These are phyloP conservation scores for Talaromyces adpressus DNA, from an alignment of 495 filamentous ascomycete genomes.

Conservation along the genomic window DNA sequence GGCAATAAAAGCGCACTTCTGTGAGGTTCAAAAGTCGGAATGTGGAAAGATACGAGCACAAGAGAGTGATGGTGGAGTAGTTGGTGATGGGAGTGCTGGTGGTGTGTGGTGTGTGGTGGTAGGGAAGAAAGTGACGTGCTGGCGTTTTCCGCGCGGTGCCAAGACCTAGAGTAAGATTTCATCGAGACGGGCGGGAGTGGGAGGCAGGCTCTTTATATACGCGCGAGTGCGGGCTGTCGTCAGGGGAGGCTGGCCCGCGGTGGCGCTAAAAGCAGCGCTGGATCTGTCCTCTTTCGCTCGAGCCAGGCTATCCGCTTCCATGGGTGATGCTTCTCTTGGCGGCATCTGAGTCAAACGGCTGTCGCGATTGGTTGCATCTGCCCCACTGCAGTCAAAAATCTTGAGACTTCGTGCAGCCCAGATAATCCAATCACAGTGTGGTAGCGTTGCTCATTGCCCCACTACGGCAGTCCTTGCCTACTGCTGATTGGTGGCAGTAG, in stretches of 20 bases:
- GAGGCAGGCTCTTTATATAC: conserved; percentile 43
- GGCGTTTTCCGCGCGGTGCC: conserved; percentile 36
- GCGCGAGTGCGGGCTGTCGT: conserved; percentile 19
- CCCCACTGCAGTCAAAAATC: conserved; percentile 14
- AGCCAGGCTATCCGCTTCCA: conserved; percentile 18
- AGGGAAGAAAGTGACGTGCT: conserved; percentile 18
- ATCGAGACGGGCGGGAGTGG: conserved; percentile 26
- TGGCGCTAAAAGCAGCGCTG: conserved; percentile 39
- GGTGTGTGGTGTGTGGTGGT: conserved; percentile 20
- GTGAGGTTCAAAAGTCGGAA: not conserved
- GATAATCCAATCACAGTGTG: not conserved
- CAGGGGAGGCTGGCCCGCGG: conserved; percentile 35
- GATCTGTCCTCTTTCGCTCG: not conserved
- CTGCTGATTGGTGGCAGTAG: not conserved
- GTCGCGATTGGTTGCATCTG: not conserved
- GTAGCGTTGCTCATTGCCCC: conserved; percentile 18
- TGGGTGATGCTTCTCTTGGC: conserved; percentile 17
- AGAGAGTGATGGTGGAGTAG: not conserved
- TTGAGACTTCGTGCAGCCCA: conserved; percentile 8
- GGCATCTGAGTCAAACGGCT: not conserved
- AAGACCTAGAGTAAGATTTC: conserved; percentile 40
- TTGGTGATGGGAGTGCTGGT: conserved; percentile 10
- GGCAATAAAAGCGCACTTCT: not conserved
- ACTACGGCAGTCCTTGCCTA: conserved; percentile 3
- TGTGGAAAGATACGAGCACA: not conserved